A percentile compares a stretch with the other conserved stretches of the same genome.
These are phyloP conservation scores for Diospyros kaki DNA, from an alignment of 148 eudicot species.

Conservation along the genomic window DNA sequence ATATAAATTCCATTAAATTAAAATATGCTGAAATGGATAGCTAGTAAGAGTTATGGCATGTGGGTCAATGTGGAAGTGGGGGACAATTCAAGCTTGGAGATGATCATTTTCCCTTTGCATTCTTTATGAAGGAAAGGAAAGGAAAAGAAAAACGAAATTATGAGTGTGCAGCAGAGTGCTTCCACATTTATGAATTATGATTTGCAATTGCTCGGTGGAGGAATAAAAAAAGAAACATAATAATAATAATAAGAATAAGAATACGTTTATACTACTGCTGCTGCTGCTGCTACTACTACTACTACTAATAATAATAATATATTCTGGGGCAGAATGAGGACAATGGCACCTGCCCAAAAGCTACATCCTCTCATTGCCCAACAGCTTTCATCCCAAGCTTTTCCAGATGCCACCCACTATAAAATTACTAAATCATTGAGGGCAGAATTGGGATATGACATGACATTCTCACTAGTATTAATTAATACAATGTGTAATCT, in stretches of 20 bases:
- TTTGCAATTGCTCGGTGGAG: neutral
- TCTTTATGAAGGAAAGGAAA: neutral
- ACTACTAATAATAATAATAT: neutral
- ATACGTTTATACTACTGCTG: too few relatives aligned
- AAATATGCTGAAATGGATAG: too few relatives aligned
- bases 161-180: neutral
- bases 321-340: neutral
- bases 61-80: neutral
- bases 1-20: too few relatives aligned
- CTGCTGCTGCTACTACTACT: too few relatives aligned
- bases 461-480: neutral
- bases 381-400: neutral
- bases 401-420: neutral
- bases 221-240: neutral
- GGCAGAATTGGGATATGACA: neutral
- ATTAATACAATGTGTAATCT: too few relatives aligned
- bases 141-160: too few relatives aligned
- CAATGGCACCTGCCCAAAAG: neutral
- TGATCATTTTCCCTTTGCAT: neutral
- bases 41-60: too few relatives aligned
- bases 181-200: neutral
- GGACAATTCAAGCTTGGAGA: neutral
- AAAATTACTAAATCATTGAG: neutral
- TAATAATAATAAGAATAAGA: neutral
- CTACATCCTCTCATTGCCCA: neutral